Evolutionary conservation across 768 basidiomycete genomes (phyloP), one percentile per base, ranked within the genome.

Genomic region (Lanmaoa rubissima): DNA sequence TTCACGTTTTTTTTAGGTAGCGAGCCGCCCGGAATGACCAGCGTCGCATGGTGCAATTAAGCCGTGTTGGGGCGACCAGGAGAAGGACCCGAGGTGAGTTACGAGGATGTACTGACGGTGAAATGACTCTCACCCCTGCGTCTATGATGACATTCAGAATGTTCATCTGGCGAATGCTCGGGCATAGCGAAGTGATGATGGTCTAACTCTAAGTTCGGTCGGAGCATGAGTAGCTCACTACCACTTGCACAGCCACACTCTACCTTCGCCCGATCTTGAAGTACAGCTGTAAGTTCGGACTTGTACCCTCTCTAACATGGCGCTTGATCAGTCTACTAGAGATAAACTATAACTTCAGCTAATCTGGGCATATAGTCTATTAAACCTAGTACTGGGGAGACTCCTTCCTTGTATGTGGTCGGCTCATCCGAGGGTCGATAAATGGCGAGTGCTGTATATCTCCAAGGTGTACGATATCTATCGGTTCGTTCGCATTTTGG

Each of bases 41-140:
- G 4, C 21, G 21, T 24, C 28, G 35, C 41, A 46, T 61, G 40
- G 50, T 35, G 44, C 35, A 21, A 43, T 35, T 19, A 28, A 51
- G 40, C 24, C 28, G 28, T 28, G 57, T 58, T 39, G 60, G 63
- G 61, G 63, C 66, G 61, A 62, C 62, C 69, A 70, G 55, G 64
- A 72, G 57, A 50, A 47, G 44, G 41, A 54, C 36, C 54, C 50
- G 51, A 60, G 46, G 54, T 70, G 64, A 70, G 69, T 58, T 59
- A 59, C 51, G 51, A 31, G 58, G 55, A 58, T 31, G 14, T 5
- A n/a, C 17, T 24, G 2, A 35, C 1, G 17, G 9, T 51, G 1
- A 58, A 36, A 59, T 10, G 9, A 6, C 62, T 57, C 70, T 68
- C 61, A 70, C 70, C 69, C 61, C 43, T 62, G 48, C 58, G 65